Conservation (phyloP, 352 stramenopile genomes). For the Globisporangium orthogonon region DNA sequence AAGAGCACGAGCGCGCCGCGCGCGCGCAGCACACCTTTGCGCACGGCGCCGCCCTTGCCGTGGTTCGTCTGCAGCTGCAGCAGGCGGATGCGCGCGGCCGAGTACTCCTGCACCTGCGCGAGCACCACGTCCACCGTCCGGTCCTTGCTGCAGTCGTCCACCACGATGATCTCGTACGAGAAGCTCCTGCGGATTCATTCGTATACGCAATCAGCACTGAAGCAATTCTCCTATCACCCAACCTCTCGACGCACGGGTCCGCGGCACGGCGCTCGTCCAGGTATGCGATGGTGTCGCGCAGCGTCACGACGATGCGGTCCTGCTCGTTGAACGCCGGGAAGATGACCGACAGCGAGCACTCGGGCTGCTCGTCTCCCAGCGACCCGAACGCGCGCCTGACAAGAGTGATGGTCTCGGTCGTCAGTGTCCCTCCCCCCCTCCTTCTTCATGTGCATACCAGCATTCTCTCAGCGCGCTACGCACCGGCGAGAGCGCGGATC, state of each 20-base stretch:
- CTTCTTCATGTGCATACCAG: too few species aligned
- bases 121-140: conserved; percentile 66
- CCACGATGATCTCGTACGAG: conserved; percentile 88
- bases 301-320: conserved; percentile 88
- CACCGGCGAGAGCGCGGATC: conserved; percentile 29
- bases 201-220: neutral
- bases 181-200: conserved; percentile 14
- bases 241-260: conserved; percentile 27
- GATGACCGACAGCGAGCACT: conserved; percentile 83
- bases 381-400: conserved; percentile 48
- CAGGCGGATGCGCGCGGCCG: conserved; percentile 59
- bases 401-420: neutral
- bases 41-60: conserved; percentile 89
- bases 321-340: conserved; percentile 95
- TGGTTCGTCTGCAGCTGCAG: conserved; percentile 82
- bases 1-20: conserved; percentile 83
- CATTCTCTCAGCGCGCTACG: conserved; percentile 5
- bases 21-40: conserved; percentile 84
- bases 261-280: conserved; percentile 53
- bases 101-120: conserved; percentile 38
- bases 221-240: neutral
- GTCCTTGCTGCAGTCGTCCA: conserved; percentile 91
- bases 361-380: conserved; percentile 42
- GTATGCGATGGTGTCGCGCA: conserved; percentile 87
- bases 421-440: too few species aligned